Percentiles rank a stretch among this genome's conserved stretches.
phyloP scores from a whole-genome alignment of 129 eudicot species.

The Pseudognaphalium luteoalbum region DNA sequence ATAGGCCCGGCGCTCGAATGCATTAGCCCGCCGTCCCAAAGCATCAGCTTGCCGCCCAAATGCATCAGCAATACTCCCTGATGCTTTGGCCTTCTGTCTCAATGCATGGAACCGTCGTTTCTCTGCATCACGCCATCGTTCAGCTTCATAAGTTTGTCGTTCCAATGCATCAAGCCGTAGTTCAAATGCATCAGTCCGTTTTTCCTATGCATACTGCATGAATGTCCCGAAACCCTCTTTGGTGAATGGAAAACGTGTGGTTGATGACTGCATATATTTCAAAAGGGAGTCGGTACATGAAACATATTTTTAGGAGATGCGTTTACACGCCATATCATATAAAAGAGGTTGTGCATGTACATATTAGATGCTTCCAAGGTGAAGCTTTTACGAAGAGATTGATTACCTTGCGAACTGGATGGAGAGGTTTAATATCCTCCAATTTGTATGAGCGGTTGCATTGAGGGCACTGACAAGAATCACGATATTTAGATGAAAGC shows the following conservation, averaged over 20 bases:
- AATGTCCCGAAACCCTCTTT: not conserved
- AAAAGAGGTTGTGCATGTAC: no score
- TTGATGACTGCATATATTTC: not conserved
- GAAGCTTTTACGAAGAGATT: no score
- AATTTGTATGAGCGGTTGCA: no score
- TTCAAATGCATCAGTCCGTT: not conserved
- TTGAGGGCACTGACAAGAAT: no score
- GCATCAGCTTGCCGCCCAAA: not conserved
- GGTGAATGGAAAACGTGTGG: not conserved
- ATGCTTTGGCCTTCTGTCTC: not conserved
- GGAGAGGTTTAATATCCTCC: no score
- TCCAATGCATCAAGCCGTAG: not conserved
- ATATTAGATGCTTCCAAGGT: no score
- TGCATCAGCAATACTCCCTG: not conserved
- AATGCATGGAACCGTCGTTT: not conserved
- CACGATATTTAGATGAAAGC: no score
- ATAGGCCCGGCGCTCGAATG: not conserved
- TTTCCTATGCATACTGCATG: not conserved
- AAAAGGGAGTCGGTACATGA: not conserved
- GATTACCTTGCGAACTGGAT: no score
- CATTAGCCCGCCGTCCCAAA: not conserved
- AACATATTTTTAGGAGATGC: no score
- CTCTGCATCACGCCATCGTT: not conserved
- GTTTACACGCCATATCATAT: no score
- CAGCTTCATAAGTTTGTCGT: not conserved